These are phyloP conservation scores for Aspergillus neotritici DNA, from an alignment of 2,329 filamentous ascomycete genomes.

Conservation along the genomic window DNA sequence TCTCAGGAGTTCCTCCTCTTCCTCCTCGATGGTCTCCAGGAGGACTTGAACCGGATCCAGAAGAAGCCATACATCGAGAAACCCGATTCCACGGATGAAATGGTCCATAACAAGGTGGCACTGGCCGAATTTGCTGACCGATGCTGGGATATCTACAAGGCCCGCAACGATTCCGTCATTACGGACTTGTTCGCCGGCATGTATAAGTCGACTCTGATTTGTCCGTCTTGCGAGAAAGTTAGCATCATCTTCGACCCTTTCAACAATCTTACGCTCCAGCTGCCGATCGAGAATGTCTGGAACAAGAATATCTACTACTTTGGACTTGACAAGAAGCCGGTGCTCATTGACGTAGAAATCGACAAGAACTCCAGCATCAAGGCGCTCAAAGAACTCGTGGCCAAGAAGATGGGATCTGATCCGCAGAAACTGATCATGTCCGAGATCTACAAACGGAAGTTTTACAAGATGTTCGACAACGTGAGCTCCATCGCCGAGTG, in stretches of 20 bases:
- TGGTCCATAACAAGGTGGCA: constrained; percentile 73
- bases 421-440: constrained; percentile 65
- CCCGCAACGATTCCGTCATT: constrained; percentile 89
- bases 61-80: constrained; percentile 98
- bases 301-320: constrained; percentile 68
- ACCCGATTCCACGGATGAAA: constrained; percentile 94
- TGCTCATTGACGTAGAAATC: constrained; percentile 70
- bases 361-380: constrained; percentile 61
- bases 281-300: constrained; percentile 84
- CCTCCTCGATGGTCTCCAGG: constrained; percentile 86
- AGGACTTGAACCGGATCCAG: constrained; percentile 87
- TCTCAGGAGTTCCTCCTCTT: constrained; percentile 97
- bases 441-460: constrained; percentile 76
- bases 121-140: constrained; percentile 80
- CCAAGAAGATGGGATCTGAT: constrained; percentile 45
- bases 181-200: constrained; percentile 94
- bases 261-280: constrained; percentile 84
- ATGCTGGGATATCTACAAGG: constrained; percentile 87
- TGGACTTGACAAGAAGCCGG: constrained; percentile 65
- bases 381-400: constrained; percentile 47
- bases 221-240: constrained; percentile 84
- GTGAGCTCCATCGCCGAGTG: constrained; percentile 62
- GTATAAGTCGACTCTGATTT: constrained; percentile 96
- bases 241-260: constrained; percentile 99
- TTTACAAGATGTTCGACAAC: constrained; percentile 83